Evolutionary conservation across 176 grass and related monocot species (phyloP).

Genomic region (Pharus latifolius): DNA sequence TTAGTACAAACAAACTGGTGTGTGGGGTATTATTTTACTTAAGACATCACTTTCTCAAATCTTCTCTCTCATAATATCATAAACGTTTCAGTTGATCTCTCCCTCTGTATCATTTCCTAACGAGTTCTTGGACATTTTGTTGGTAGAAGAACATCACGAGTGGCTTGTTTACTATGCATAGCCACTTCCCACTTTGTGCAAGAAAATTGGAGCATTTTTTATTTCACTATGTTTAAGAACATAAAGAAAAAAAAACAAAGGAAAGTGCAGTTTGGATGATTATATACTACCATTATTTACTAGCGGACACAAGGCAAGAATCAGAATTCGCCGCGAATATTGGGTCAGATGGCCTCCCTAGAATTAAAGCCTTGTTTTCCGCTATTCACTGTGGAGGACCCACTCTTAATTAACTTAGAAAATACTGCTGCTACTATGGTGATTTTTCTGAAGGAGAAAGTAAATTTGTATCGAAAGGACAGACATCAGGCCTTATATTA

Average conservation of each 20-base stretch:
- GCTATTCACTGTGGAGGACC: too few relatives aligned
- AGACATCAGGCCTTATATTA: too few relatives aligned
- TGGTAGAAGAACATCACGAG: too few relatives aligned
- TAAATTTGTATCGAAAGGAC: too few relatives aligned
- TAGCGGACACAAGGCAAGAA: background rate
- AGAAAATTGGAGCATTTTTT: background rate
- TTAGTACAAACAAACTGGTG: background rate
- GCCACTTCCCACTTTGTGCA: too few relatives aligned
- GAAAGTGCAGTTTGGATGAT: background rate
- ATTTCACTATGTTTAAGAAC: background rate
- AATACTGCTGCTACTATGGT: too few relatives aligned
- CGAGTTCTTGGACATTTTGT: background rate
- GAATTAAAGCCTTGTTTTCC: background rate
- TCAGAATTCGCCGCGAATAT: background rate
- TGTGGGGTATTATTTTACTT: background rate
- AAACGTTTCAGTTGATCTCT: background rate
- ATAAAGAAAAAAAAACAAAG: too few relatives aligned
- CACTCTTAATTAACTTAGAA: too few relatives aligned
- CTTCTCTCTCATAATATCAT: background rate
- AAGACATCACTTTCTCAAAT: constrained; percentile 4
- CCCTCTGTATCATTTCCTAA: background rate
- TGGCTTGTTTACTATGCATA: too few relatives aligned
- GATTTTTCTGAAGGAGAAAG: too few relatives aligned
- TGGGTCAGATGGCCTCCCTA: background rate
- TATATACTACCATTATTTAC: background rate